Percentiles rank a stretch among this genome's conserved stretches.
Evolutionary conservation across 2,329 filamentous ascomycete species (phyloP).

Genomic region (Exophiala sideris): DNA sequence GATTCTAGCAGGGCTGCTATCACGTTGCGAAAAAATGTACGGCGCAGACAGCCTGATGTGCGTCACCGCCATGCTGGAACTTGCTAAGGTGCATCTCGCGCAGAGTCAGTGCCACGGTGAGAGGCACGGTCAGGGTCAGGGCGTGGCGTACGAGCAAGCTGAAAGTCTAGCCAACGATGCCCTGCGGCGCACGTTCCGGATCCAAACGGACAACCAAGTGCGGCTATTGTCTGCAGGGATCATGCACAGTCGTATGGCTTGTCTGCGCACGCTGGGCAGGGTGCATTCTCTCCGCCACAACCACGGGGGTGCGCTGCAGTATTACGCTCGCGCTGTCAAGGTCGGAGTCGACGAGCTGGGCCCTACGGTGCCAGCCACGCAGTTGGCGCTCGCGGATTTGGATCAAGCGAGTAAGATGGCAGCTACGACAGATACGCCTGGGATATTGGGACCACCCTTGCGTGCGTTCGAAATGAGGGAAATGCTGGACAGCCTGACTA

Average conservation of each 20-base stretch:
- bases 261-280: slow-evolving; percentile 15
- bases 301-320: slow-evolving; percentile 6
- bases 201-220: background rate
- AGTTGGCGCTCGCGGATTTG: slow-evolving; percentile 11
- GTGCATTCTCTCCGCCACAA: slow-evolving; percentile 8
- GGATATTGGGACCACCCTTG: background rate
- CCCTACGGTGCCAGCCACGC: slow-evolving; percentile 5
- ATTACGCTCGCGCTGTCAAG: slow-evolving; percentile 8
- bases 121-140: no score
- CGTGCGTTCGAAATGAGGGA: background rate
- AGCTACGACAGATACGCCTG: background rate
- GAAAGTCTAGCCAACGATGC: slow-evolving; percentile 7
- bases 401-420: slow-evolving; percentile 2
- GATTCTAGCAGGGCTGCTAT: slow-evolving; percentile 3
- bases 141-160: background rate
- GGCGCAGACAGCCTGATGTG: slow-evolving; percentile 9
- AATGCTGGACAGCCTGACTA: background rate
- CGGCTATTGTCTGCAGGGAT: background rate
- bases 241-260: slow-evolving; percentile 8
- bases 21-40: slow-evolving; percentile 3
- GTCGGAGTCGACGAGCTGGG: slow-evolving; percentile 12
- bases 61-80: slow-evolving; percentile 13
- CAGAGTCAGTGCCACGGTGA: background rate
- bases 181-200: slow-evolving; percentile 3
- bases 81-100: slow-evolving; percentile 8